A percentile compares a stretch with the other conserved stretches of the same genome.
phyloP scores from a whole-genome alignment of 495 filamentous ascomycete genomes.

The Neurospora terricola region DNA sequence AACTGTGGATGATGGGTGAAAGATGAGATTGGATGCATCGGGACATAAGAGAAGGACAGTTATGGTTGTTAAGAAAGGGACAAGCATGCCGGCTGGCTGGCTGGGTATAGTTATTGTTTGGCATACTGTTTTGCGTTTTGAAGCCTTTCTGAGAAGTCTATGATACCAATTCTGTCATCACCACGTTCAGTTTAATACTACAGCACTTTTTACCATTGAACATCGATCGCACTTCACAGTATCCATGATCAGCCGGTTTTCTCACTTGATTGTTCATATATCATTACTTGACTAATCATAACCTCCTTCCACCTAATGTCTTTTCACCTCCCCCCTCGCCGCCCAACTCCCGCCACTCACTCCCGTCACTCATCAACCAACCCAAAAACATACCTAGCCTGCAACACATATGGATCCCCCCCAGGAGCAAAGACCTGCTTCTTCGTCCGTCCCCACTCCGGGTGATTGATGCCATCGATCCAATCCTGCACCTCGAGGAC shows the following conservation, averaged over 20 bases:
- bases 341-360: not conserved
- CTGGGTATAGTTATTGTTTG: not conserved
- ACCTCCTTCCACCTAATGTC: not conserved
- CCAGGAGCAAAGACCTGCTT: constrained; percentile 59
- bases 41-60: not conserved
- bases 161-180: not conserved
- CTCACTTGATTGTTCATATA: not conserved
- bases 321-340: accelerated
- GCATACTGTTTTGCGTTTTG: not conserved
- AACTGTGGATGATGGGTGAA: not conserved
- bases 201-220: not conserved
- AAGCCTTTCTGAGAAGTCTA: not conserved
- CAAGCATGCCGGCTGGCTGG: not conserved
- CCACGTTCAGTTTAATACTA: not conserved
- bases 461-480: constrained; percentile 76
- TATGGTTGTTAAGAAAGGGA: not conserved
- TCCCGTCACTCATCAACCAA: not conserved
- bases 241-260: not conserved
- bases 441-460: constrained; percentile 56
- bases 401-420: constrained; percentile 50
- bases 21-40: not conserved
- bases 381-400: constrained; percentile 44
- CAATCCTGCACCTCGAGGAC: constrained; percentile 62
- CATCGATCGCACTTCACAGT: not conserved
- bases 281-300: not conserved